A percentile compares a stretch with the other conserved stretches of the same genome.
Evolutionary conservation across 345 rosid genomes (phyloP).

Genomic region (Euphorbia pulcherrima): DNA sequence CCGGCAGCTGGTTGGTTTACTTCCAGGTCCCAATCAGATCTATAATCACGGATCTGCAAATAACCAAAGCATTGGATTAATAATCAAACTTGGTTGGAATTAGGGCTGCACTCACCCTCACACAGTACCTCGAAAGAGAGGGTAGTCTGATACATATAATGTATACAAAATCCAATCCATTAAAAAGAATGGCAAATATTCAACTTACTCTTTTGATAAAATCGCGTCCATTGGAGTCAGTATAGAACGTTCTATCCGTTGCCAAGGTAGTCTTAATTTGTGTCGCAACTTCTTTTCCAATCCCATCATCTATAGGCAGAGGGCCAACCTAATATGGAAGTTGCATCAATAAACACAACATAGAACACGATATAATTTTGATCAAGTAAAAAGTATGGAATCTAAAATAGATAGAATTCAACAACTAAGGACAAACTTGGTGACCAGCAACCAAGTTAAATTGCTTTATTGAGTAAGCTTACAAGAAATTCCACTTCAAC

Average conservation of each 20-base stretch:
- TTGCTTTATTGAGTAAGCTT: slow-evolving; percentile 30
- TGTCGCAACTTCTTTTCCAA: slow-evolving; percentile 69
- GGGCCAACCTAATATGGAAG: slow-evolving; percentile 53
- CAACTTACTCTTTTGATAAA: slow-evolving; percentile 60
- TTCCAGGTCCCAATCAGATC: slow-evolving; percentile 88
- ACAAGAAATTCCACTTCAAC: slow-evolving; percentile 93
- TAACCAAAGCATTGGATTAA: slow-evolving; percentile 10
- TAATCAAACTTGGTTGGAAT: too few relatives aligned
- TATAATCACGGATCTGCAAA: slow-evolving; percentile 81
- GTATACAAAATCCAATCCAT: too few relatives aligned
- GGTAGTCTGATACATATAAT: too few relatives aligned
- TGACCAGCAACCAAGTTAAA: neutral
- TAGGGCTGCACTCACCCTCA: too few relatives aligned
- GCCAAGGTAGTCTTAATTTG: slow-evolving; percentile 57
- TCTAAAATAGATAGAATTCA: neutral
- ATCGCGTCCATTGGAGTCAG: slow-evolving; percentile 85
- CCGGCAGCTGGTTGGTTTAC: slow-evolving; percentile 92
- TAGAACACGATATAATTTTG: neutral
- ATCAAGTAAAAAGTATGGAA: neutral
- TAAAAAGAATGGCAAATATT: neutral
- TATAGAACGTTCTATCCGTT: slow-evolving; percentile 61
- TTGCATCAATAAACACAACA: slow-evolving; percentile 8
- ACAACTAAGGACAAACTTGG: neutral
- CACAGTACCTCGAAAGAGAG: too few relatives aligned
- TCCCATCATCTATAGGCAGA: slow-evolving; percentile 61